phyloP scores from a whole-genome alignment of 2,329 filamentous ascomycete species.

The Nemania sp. region DNA sequence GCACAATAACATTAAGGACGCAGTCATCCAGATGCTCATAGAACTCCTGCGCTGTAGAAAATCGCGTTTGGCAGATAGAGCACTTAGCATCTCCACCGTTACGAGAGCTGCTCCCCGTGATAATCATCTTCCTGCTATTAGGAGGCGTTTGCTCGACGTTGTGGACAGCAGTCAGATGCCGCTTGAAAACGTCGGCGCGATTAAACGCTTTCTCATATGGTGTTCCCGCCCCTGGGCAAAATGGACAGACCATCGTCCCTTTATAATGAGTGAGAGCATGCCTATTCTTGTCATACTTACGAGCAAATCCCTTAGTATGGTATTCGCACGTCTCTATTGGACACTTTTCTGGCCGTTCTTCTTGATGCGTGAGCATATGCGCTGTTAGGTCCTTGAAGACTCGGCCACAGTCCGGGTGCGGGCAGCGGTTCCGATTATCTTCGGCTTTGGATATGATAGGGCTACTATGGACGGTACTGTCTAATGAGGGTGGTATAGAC shows the following conservation, averaged over 20 bases:
- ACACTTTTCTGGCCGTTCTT: constrained; percentile 92
- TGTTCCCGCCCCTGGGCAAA: constrained; percentile 90
- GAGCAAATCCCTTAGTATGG: constrained; percentile 89
- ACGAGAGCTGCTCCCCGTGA: constrained; percentile 52
- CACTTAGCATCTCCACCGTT: constrained; percentile 78
- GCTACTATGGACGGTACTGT: constrained; percentile 51
- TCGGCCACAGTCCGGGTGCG: constrained; percentile 84
- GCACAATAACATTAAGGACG: constrained; percentile 69
- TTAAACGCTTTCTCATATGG: constrained; percentile 96
- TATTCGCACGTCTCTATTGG: constrained; percentile 93
- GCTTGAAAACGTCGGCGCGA: constrained; percentile 94
- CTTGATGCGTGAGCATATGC: constrained; percentile 94
- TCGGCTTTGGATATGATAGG: constrained; percentile 50
- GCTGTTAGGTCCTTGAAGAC: constrained; percentile 92
- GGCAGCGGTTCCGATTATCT: constrained; percentile 68
- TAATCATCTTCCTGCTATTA: constrained; percentile 82
- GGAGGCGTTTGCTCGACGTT: constrained; percentile 93
- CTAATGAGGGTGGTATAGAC: constrained; percentile 50
- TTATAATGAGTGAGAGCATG: constrained; percentile 97
- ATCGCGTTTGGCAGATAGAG: constrained; percentile 85
- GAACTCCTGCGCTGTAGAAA: constrained; percentile 91
- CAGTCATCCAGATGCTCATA: constrained; percentile 91
- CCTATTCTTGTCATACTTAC: constrained; percentile 96
- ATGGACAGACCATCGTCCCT: constrained; percentile 96
- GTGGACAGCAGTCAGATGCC: constrained; percentile 90